A percentile compares a stretch with the other conserved stretches of the same genome.
phyloP scores from a whole-genome alignment of 2,329 filamentous ascomycete species.

The Dryadomyces quercus-mongolicae region DNA sequence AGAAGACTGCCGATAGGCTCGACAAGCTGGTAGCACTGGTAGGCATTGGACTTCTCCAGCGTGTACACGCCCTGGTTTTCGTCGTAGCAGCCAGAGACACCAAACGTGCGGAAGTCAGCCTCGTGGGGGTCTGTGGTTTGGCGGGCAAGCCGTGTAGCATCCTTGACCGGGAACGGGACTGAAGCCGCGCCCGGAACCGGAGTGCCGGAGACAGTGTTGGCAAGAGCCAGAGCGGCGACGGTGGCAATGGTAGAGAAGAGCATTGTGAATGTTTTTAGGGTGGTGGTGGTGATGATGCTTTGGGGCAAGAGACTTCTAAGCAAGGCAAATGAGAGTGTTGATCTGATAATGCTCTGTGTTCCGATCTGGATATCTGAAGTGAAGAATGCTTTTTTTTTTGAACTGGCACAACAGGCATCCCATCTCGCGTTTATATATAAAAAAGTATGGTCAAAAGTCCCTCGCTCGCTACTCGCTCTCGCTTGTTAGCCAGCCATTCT shows the following conservation, averaged over 20 bases:
- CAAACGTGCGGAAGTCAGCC: slow-evolving; percentile 12
- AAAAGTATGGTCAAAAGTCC: background rate
- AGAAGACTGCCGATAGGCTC: slow-evolving; percentile 7
- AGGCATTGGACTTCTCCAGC: slow-evolving; percentile 3
- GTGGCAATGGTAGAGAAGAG: slow-evolving; percentile 1
- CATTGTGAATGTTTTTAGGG: slow-evolving; percentile 5
- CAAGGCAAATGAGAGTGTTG: background rate
- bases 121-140: slow-evolving; percentile 7
- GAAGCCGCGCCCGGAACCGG: background rate
- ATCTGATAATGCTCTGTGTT: background rate
- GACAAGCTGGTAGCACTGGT: slow-evolving; percentile 6
- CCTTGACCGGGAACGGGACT: background rate
- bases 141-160: background rate
- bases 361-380: background rate
- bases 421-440: background rate
- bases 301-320: background rate
- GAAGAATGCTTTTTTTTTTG: background rate
- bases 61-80: slow-evolving; percentile 13
- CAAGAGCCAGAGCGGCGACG: slow-evolving; percentile 1
- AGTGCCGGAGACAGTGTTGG: background rate
- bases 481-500: background rate
- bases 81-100: slow-evolving; percentile 8
- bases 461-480: background rate
- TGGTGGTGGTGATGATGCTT: background rate
- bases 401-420: background rate